Evolutionary conservation across 257 asterid genomes (phyloP).

Genomic region (Salvia rosmarinus): DNA sequence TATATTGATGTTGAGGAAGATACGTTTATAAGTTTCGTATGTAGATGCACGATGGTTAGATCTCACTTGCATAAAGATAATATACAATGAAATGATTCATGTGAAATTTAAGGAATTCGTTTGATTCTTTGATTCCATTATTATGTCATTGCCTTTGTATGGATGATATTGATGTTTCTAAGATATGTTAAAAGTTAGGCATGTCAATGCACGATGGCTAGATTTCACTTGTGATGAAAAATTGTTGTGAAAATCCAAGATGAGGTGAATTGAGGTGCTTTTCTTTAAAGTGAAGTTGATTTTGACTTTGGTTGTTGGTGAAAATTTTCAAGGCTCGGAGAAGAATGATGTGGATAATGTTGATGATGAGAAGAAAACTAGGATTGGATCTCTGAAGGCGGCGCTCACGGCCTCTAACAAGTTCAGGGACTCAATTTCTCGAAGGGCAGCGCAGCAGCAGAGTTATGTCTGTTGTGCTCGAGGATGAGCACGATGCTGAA

Average conservation of each 20-base stretch:
- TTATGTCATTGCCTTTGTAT: too few species aligned
- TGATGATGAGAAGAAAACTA: constrained; percentile 59
- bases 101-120: too few species aligned
- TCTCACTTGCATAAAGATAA: too few species aligned
- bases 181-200: neutral
- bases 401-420: constrained; percentile 61
- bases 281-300: too few species aligned
- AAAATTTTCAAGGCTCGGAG: constrained; percentile 44
- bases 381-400: constrained; percentile 58
- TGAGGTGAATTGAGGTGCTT: too few species aligned
- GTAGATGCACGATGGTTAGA: too few species aligned
- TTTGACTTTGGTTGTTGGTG: neutral
- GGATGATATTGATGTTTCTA: neutral
- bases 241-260: too few species aligned
- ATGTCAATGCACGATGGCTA: neutral
- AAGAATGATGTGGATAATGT: constrained; percentile 47
- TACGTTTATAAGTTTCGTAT: too few species aligned
- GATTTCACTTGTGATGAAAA: neutral
- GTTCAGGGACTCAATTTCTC: constrained; percentile 56
- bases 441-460: constrained; percentile 64
- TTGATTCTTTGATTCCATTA: too few species aligned
- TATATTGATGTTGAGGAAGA: too few species aligned
- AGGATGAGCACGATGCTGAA: constrained; percentile 91
- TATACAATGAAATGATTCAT: too few species aligned
- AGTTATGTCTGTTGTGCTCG: constrained; percentile 79